phyloP scores from a whole-genome alignment of 257 asterid genomes.

The Coffea eugenioides region DNA sequence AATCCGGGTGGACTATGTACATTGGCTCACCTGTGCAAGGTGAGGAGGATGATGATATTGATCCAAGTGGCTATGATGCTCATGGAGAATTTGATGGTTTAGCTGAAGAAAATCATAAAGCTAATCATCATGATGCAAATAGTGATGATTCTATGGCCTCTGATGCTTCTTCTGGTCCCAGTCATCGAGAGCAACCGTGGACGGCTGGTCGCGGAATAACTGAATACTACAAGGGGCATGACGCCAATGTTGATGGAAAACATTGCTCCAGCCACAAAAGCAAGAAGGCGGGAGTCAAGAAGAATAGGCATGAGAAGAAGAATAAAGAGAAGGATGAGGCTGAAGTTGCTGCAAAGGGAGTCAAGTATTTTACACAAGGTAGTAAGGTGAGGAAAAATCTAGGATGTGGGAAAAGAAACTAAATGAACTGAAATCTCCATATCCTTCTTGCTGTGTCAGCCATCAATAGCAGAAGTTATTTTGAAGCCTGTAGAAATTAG shows the following conservation, averaged over 20 bases:
- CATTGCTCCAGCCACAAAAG: slow-evolving; percentile 6
- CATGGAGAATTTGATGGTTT: slow-evolving; percentile 10
- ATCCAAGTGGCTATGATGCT: background rate
- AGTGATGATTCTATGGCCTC: slow-evolving; percentile 49
- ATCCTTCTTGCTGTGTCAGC: background rate
- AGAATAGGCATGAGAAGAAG: slow-evolving; percentile 14
- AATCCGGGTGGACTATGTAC: slow-evolving; percentile 56
- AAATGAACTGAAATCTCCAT: background rate
- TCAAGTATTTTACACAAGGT: slow-evolving; percentile 11
- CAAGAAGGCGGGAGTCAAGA: slow-evolving; percentile 12
- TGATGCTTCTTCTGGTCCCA: slow-evolving; percentile 49
- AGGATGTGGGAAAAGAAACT: slow-evolving; percentile 27
- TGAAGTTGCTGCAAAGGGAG: slow-evolving; percentile 13
- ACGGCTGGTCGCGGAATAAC: background rate
- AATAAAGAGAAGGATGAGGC: slow-evolving; percentile 17
- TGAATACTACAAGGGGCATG: background rate
- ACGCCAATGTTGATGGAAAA: slow-evolving; percentile 9
- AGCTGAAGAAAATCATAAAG: background rate
- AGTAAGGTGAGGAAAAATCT: slow-evolving; percentile 31
- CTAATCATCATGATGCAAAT: slow-evolving; percentile 11
- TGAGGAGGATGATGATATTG: slow-evolving; percentile 11
- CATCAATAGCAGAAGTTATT: background rate
- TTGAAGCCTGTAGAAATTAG: background rate
- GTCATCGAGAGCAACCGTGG: slow-evolving; percentile 12
- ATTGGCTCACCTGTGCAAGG: slow-evolving; percentile 35